Evolutionary conservation across 805 yeast genomes (phyloP), one percentile per base, ranked within the genome.

Genomic region (Candida hungchunana): DNA sequence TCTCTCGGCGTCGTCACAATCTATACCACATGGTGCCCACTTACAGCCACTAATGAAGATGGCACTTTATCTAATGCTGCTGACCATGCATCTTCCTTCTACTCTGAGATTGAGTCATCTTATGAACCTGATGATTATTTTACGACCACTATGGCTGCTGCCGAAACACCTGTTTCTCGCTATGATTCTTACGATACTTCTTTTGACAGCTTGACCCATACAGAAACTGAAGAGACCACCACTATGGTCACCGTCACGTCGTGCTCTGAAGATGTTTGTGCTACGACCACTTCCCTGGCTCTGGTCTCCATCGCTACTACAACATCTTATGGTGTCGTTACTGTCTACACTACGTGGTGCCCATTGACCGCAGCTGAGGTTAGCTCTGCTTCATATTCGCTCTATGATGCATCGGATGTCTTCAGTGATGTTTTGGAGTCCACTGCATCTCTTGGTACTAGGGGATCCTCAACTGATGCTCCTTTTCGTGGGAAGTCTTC

Each of bases 261-360:
- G 8, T 52, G 56, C 27, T 31, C 37, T 4, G 16, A 36, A 4
- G 22, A 40, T 9, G 36, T 23, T 7, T 50, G 56, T 18, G 10
- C 32, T 7, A 17, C 29, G 15, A 50, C 52, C 2, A 25, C 42
- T 10, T 39, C 51, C 3, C 31, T 42, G 1, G 51, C 53, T 7
- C 26, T 42, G 20, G 47, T 50, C 8, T 36, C 51, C 14, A 50
- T 59, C 31, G 61, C 63, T 25, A 64, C 66, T 22, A 55, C 53
- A 25, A 61, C 67, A 28, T 48, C 50, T 17, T 39, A 50, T 48
- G 62, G 60, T 47, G 56, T 40, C 21, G 39, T 46, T 17, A 53
- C 53, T 14, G 45, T 37, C 22, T 47, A 43, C 26, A 51, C 55
- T 6, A 53, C 57, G 22, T 50, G 42, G 43, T 51, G 58, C 28